Conservation (phyloP, 345 rosid genomes). For the Melastoma malabathricum region DNA sequence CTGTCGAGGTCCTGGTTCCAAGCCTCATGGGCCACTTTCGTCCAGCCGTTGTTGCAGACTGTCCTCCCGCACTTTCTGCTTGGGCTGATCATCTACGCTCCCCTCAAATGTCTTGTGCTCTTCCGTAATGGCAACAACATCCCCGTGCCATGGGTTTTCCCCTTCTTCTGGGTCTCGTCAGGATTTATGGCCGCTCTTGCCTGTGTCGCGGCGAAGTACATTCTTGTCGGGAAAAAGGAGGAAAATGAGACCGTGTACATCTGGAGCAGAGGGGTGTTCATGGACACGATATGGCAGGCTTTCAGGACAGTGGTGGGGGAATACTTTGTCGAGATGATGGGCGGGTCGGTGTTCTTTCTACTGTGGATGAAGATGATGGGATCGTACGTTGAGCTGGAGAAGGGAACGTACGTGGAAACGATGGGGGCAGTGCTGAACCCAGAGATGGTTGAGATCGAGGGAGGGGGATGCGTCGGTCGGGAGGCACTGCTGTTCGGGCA, state of each 20-base stretch:
- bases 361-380: slow-evolving; percentile 58
- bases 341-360: slow-evolving; percentile 28
- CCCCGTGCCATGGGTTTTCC: slow-evolving; percentile 31
- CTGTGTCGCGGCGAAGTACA: slow-evolving; percentile 39
- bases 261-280: slow-evolving; percentile 38
- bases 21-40: slow-evolving; percentile 34
- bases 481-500: slow-evolving; percentile 53
- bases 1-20: slow-evolving; percentile 37
- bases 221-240: slow-evolving; percentile 44
- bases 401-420: slow-evolving; percentile 37
- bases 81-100: slow-evolving; percentile 24
- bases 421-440: slow-evolving; percentile 52
- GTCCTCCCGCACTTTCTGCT: slow-evolving; percentile 38
- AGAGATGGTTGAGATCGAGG: slow-evolving; percentile 51
- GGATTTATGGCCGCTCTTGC: slow-evolving; percentile 28
- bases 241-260: slow-evolving; percentile 31
- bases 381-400: slow-evolving; percentile 25
- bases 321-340: slow-evolving; percentile 42
- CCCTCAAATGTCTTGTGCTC: slow-evolving; percentile 21
- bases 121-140: slow-evolving; percentile 15
- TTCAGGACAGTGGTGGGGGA: slow-evolving; percentile 38
- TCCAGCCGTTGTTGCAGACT: slow-evolving; percentile 47
- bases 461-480: slow-evolving; percentile 36
- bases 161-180: slow-evolving; percentile 36
- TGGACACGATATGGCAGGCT: slow-evolving; percentile 59